Conservation (phyloP, 1,284 basidiomycete genomes). For the Schizophyllum amplum region DNA sequence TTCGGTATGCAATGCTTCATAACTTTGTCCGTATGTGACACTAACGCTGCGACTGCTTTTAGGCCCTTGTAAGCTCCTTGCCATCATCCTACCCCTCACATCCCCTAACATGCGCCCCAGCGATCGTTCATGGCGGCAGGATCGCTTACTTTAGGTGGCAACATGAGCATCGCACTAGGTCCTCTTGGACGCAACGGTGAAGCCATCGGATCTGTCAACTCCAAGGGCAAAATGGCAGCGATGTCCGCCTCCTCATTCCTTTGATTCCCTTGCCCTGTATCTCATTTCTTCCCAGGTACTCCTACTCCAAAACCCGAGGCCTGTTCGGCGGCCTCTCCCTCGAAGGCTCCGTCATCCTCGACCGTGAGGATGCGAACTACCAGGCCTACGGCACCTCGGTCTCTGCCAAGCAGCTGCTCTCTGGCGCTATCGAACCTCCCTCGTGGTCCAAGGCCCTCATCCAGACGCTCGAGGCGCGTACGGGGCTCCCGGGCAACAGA, state of each 20-base stretch:
- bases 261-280: conserved; percentile 5
- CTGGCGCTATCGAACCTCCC: conserved; percentile 58
- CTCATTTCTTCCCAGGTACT: conserved; percentile 53
- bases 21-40: conserved; percentile 15
- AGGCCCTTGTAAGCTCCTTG: conserved; percentile 51
- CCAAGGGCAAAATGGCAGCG: conserved; percentile 84
- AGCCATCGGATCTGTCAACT: conserved; percentile 80
- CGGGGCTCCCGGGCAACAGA: conserved; percentile 59
- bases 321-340: conserved; percentile 83
- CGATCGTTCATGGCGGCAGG: conserved; percentile 93
- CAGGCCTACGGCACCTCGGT: conserved; percentile 74
- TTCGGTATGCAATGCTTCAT: conserved; percentile 36
- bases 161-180: conserved; percentile 87
- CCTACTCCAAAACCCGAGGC: conserved; percentile 92
- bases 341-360: conserved; percentile 92
- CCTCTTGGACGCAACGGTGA: conserved; percentile 94
- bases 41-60: conserved; percentile 8
- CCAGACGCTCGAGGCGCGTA: conserved; percentile 65
- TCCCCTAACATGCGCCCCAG: conserved; percentile 33
- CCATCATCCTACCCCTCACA: conserved; percentile 11
- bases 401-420: conserved; percentile 68
- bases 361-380: conserved; percentile 86
- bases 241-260: conserved; percentile 47
- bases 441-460: conserved; percentile 72
- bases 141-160: conserved; percentile 88